A percentile compares a stretch with the other conserved stretches of the same genome.
Evolutionary conservation across 257 asterid genomes (phyloP).

Genomic region (Henckelia pumila): DNA sequence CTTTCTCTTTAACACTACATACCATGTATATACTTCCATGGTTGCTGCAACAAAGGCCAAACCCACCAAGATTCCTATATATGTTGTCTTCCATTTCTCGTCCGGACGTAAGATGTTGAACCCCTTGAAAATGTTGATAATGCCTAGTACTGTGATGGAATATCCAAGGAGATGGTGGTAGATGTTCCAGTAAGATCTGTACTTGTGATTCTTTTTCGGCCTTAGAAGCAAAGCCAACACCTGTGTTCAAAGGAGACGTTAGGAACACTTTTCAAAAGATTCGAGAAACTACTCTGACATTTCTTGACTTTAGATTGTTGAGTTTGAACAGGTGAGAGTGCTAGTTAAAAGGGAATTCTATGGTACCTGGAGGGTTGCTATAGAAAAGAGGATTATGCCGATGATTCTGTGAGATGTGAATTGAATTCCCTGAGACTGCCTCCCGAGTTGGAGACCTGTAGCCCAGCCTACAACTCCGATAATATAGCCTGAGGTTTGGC

Average conservation of each 20-base stretch:
- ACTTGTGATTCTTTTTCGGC: conserved; percentile 82
- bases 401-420: conserved; percentile 60
- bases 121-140: conserved; percentile 84
- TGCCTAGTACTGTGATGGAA: conserved; percentile 63
- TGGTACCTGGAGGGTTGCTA: conserved; percentile 75
- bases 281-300: background rate
- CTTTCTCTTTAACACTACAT: conserved; percentile 60
- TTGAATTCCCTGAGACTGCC: conserved; percentile 57
- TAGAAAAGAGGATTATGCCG: conserved; percentile 63
- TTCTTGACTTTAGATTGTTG: background rate
- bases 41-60: conserved; percentile 51
- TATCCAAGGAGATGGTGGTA: conserved; percentile 77
- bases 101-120: conserved; percentile 64
- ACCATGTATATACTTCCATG: conserved; percentile 71
- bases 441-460: conserved; percentile 70
- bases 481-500: conserved; percentile 70
- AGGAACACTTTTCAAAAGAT: background rate
- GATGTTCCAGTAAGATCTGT: conserved; percentile 77
- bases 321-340: background rate
- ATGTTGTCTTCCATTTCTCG: conserved; percentile 68
- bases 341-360: background rate
- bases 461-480: conserved; percentile 88
- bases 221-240: conserved; percentile 75
- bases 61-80: conserved; percentile 55
- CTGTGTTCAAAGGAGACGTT: conserved; percentile 29